A percentile compares a stretch with the other conserved stretches of the same genome.
phyloP scores from a whole-genome alignment of 129 eudicot species.

The Mikania micrantha region DNA sequence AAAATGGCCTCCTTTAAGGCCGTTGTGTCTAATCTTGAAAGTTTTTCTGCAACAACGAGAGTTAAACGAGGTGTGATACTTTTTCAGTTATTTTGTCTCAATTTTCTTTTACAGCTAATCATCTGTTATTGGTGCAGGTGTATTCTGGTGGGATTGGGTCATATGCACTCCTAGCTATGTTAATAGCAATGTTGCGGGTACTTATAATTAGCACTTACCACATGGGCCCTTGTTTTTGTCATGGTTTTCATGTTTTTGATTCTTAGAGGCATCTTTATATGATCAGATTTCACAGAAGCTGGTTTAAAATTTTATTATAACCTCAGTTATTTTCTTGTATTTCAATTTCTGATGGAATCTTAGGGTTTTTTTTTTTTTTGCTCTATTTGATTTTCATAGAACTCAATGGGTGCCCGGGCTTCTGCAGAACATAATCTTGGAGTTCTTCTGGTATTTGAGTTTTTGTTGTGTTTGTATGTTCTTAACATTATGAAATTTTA shows the following conservation, averaged over 20 bases:
- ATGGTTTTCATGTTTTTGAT: not conserved
- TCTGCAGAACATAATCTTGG: slow-evolving; percentile 79
- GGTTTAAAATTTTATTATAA: not conserved
- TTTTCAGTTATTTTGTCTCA: not conserved
- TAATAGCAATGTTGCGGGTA: slow-evolving; percentile 94
- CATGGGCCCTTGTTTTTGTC: slow-evolving; percentile 12
- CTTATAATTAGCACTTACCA: slow-evolving; percentile 23
- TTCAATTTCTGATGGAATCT: not conserved
- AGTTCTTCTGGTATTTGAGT: slow-evolving; percentile 76
- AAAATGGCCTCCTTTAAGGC: slow-evolving; percentile 78
- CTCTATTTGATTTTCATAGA: slow-evolving; percentile 29
- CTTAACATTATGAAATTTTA: too few relatives aligned
- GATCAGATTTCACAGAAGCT: not conserved
- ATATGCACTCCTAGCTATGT: slow-evolving; percentile 87
- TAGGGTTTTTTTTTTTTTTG: not conserved
- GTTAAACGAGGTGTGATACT: slow-evolving; percentile 62
- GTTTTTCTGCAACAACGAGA: slow-evolving; percentile 86
- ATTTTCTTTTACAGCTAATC: not conserved
- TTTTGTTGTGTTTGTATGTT: too few relatives aligned
- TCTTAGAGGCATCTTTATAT: not conserved
- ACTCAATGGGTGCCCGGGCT: slow-evolving; percentile 36
- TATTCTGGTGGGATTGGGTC: slow-evolving; percentile 97
- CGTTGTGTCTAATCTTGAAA: slow-evolving; percentile 83
- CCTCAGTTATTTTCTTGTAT: not conserved
- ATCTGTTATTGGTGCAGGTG: slow-evolving; percentile 39